Percentiles rank a stretch among this genome's conserved stretches.
Evolutionary conservation across 78 protist species (phyloP).

Genomic region (Dictyostelium capitatum): DNA sequence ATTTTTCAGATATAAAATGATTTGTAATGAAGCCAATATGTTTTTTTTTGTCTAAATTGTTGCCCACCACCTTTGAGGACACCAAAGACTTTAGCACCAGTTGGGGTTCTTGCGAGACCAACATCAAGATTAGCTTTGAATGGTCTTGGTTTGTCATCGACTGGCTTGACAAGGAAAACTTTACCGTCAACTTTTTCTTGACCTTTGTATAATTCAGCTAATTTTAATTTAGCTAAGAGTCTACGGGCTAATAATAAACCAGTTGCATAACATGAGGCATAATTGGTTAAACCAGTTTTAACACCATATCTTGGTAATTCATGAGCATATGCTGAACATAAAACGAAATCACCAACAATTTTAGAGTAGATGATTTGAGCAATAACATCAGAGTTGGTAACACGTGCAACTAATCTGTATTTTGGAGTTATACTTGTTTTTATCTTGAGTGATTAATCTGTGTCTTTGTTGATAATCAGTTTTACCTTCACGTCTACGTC

Average conservation of each 20-base stretch:
- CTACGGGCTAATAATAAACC: constrained; percentile 99
- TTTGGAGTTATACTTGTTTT: constrained; percentile 98
- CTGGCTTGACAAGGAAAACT: constrained; percentile 81
- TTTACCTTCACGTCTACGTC: constrained; percentile 97
- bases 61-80: constrained; percentile 97
- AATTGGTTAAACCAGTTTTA: constrained; percentile 98
- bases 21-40: too few relatives aligned
- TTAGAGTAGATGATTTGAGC: constrained; percentile 96
- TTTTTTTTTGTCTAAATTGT: too few relatives aligned
- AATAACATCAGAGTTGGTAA: constrained; percentile 95
- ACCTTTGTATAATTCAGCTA: constrained; percentile 94
- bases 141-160: constrained; percentile 93
- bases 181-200: constrained; percentile 88
- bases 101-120: constrained; percentile 98
- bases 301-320: constrained; percentile 97
- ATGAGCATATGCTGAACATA: constrained; percentile 96
- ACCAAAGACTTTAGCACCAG: constrained; percentile 95
- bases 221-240: constrained; percentile 89
- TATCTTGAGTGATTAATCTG: constrained; percentile 95
- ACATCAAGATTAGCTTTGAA: constrained; percentile 97
- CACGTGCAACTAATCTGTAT: constrained; percentile 99
- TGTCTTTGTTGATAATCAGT: constrained; percentile 99
- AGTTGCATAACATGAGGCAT: constrained; percentile 98
- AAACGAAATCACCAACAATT: constrained; percentile 95
- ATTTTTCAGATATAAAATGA: too few relatives aligned